Base-by-base conservation (phyloP, 2,329 filamentous ascomycete genomes). In the Didymella exigua region DNA sequence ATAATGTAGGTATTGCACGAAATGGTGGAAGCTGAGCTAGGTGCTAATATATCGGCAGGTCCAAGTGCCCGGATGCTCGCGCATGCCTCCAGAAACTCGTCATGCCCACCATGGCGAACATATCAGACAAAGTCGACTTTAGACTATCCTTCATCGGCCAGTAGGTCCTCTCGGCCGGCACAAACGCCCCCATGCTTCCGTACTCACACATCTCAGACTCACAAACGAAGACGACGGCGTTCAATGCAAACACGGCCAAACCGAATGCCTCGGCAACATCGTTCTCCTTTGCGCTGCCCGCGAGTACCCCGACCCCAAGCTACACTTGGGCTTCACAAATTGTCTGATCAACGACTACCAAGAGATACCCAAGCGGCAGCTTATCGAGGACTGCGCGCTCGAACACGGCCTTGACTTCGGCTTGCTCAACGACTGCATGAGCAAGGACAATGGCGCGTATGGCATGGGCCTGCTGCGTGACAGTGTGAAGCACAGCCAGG, bases 231-330 rank as follows among this genome's bases (percentile, higher is more conserved):
- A 95, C 66, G 90, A 93, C 66, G 93, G 91, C 49, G 88, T 98
- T 56, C 81, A 86, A 29, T 99, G 95, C 80, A 93, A 82, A 78
- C 95, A 99, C 74, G 95, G 95, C 7, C 89, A 92, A 5, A 83
- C 82, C 36, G 95, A 99, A 78, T 99, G 90, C 75, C 85, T 98
- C 68, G 95, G 95, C 58, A 92, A 99, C 77, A 96, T 96, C 72
- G 82, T 99, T 75, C 89, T 96, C 74, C 88, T 99, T 44, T 99
- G 95, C 77, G 93, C 93, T 29, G 87, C 88, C 55, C 82, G 89
- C 60, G 82, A 95, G 27, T 95, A 95, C 70, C 89, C 90, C 26
- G 87, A 93, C 62, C 90, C 90, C 27, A 95, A 96, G 76, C 90
- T 88, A 61, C 93, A 89, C 67, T 86, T 99, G 19, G 93, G 93